Evolutionary conservation across 306 rosid species (phyloP), one percentile per base, ranked within the genome.

Genomic region (Dryas drummondii): DNA sequence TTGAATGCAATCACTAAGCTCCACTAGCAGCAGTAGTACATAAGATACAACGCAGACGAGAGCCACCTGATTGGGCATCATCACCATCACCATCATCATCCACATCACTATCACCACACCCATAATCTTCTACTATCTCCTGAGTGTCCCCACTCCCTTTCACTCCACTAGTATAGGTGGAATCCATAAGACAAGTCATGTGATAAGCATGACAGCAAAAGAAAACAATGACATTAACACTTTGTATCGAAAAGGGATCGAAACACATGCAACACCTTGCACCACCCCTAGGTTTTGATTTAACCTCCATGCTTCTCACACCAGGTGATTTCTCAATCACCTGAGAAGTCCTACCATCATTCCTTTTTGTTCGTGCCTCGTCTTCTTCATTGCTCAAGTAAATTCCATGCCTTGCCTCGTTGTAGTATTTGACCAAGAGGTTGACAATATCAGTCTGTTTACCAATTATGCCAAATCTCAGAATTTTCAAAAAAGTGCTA

Each of bases 231-330:
- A 94, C 92, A 0, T 97, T 90, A 64, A 92, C 86, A 78, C 83
- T 86, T 73, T 86, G 97, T 76, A 94, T 88, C 7, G 89, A 86
- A 79, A 94, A 90, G 41, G 93, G 99, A 55, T 94, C 94, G 68
- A 94, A 94, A 85, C 99, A 94, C 78, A 94, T 92, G 86, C 99
- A 94, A 81, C 99, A 94, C 84, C 99, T 87, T 81, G 92, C 91
- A 32, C 99, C 97, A 66, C 99, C 99, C 81, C 87, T 77, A 14
- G 91, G 86, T 90, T 88, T 94, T 10, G 99, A 92, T 77, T 91
- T 91, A 71, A 84, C 81, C 78, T 72, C 91, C 76, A 77, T 75
- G 75, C 79, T 73, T 83, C 88, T 83, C 82, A 78, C 71, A 76
- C 82, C 80, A 1, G 48, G 46, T 64, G 91, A 81, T 79, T 84